Percentiles rank a stretch among this genome's conserved stretches.
These are phyloP conservation scores for Syzygium aromaticum DNA, from an alignment of 345 rosid species.

Conservation along the genomic window DNA sequence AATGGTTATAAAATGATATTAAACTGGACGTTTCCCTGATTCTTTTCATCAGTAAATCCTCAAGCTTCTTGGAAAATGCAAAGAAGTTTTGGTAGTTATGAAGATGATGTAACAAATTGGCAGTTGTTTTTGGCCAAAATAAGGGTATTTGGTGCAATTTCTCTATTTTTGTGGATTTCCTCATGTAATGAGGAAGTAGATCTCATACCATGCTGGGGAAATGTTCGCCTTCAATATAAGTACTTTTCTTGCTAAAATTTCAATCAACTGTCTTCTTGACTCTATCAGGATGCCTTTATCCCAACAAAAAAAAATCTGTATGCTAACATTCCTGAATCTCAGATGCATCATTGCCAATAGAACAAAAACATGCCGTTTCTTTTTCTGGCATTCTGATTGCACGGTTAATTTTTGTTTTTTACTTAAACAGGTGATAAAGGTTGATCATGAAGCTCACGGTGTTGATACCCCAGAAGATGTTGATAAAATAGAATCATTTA, in stretches of 20 bases:
- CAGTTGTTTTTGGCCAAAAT: too few relatives aligned
- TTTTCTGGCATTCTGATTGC: background rate
- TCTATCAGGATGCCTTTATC: background rate
- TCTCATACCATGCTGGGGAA: background rate
- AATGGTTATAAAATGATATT: conserved; percentile 97
- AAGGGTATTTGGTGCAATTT: accelerated
- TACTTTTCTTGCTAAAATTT: background rate
- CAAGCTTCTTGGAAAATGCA: background rate
- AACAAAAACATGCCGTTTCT: background rate
- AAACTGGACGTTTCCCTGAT: background rate
- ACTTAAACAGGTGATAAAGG: conserved; percentile 63
- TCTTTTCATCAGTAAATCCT: background rate
- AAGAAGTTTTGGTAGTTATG: background rate
- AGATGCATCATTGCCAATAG: too few relatives aligned
- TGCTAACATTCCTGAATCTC: background rate
- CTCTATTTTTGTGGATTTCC: background rate
- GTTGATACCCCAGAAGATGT: conserved; percentile 77
- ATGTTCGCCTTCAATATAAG: background rate
- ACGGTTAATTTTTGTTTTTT: background rate
- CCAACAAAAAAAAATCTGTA: background rate
- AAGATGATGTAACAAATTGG: too few relatives aligned
- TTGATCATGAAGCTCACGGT: conserved; percentile 83
- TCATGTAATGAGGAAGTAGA: background rate
- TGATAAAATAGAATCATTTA: conserved; percentile 62
- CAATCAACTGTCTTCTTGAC: background rate